These are phyloP conservation scores for Apiosordaria backusii DNA, from an alignment of 495 filamentous ascomycete genomes.

Conservation along the genomic window DNA sequence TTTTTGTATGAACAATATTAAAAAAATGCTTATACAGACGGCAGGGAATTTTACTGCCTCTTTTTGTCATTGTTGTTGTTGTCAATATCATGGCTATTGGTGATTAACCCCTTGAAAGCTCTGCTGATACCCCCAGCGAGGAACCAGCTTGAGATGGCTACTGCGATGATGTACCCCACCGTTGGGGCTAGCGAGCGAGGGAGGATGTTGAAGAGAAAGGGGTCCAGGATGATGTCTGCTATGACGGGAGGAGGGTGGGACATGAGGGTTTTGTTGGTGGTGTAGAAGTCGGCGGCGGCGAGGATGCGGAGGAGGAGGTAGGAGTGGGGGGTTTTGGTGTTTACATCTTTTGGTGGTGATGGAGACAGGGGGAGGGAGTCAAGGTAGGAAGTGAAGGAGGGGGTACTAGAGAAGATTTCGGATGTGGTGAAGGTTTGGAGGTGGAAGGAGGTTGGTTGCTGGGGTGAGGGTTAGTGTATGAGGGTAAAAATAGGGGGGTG, in stretches of 20 bases:
- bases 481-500: background rate
- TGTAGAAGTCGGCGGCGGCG: constrained; percentile 81
- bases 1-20: no score
- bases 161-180: constrained; percentile 53
- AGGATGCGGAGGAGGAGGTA: constrained; percentile 73
- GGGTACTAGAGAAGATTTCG: background rate
- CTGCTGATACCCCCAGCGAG: constrained; percentile 36
- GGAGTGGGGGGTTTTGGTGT: constrained; percentile 41
- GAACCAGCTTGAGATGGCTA: constrained; percentile 53
- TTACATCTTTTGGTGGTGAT: background rate
- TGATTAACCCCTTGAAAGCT: constrained; percentile 28
- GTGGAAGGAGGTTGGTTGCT: background rate
- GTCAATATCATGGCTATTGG: background rate
- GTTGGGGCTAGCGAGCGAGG: constrained; percentile 68
- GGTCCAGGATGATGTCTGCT: constrained; percentile 89
- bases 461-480: background rate
- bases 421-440: background rate
- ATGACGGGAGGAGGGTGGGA: constrained; percentile 64
- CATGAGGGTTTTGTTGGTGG: constrained; percentile 71
- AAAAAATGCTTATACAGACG: no score
- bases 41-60: no score
- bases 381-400: constrained; percentile 26
- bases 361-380: constrained; percentile 4
- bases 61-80: constrained; percentile 24
- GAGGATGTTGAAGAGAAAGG: constrained; percentile 68